Base-by-base conservation (phyloP, 305 asterid genomes). In the Striga hermonthica region DNA sequence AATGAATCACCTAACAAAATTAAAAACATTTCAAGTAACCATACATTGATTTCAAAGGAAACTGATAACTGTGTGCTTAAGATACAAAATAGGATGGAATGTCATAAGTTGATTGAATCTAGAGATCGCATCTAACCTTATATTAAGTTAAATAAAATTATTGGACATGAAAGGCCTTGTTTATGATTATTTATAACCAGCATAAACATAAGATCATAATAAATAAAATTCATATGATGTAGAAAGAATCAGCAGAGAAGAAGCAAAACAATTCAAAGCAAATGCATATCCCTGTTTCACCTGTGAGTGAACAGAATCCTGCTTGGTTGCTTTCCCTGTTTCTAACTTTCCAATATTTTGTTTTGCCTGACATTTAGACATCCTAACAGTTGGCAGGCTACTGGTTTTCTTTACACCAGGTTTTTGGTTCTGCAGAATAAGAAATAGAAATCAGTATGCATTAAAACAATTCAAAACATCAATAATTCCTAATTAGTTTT, bases 361-460 rank as follows among this genome's bases (percentile, higher is more conserved):
- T 50, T 83, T 85, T 68, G 84, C 80, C 64, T 74, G 92, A 71
- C 77, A 54, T 78, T 79, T 91, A 60, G 83, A 59, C 60, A 66
- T 54, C 63, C 78, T 75, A 55, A 58, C 66, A 60, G 85, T 57
- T 69, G 71, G 86, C 66, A 66, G 65, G 77, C 72, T 72, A 75
- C 60, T 71, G 40, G 71, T 69, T 75, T 80, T 83, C 85, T 77
- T 90, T 58, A 72, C 49, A 64, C 76, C 76, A 67, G 81, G 72
- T 69, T 73, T 80, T 47, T 73, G 77, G 64, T 71, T 85, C 87
- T 79, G 79, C 75, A 75, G 62, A 72, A 74, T 76, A 37, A 67
- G 52, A 57, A 68, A 61, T 48, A 57, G 68, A 73, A 73, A 47
- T 64, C 67, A 66, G 16, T 41, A 35, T 35, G 68, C 40, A 57